Percentiles rank a stretch among this genome's conserved stretches.
Conservation (phyloP, 2,329 filamentous ascomycete genomes). For the Eutypella sp. region DNA sequence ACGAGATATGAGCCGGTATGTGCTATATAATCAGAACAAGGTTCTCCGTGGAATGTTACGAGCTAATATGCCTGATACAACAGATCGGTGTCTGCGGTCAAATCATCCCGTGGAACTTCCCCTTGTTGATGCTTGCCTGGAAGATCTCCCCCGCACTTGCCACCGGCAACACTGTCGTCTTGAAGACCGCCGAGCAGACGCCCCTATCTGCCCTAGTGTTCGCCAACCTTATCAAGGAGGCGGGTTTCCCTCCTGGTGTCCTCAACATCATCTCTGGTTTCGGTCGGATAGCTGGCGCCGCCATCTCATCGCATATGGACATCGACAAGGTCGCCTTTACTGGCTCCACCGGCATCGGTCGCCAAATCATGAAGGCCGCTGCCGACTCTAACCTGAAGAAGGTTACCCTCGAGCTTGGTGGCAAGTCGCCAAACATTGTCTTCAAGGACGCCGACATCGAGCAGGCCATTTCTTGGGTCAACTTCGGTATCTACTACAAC, state of each 20-base stretch:
- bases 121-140: conserved; percentile 75
- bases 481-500: conserved; percentile 64
- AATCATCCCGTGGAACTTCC: conserved; percentile 89
- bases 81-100: conserved; percentile 58
- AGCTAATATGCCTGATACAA: conserved; percentile 4
- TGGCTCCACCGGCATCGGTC: conserved; percentile 68
- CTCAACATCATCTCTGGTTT: conserved; percentile 74
- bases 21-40: conserved; percentile 5
- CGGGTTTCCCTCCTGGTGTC: conserved; percentile 73
- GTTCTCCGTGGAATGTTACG: neutral
- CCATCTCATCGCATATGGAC: conserved; percentile 71
- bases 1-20: conserved; percentile 69
- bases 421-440: conserved; percentile 78
- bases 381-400: conserved; percentile 76
- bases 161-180: conserved; percentile 65
- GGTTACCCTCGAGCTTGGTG: conserved; percentile 73
- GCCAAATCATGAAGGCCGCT: conserved; percentile 75
- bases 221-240: conserved; percentile 63
- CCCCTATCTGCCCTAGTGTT: conserved; percentile 65
- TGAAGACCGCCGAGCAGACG: conserved; percentile 75
- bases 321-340: conserved; percentile 83
- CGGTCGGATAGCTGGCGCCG: conserved; percentile 73
- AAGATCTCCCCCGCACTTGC: conserved; percentile 74
- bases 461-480: conserved; percentile 73
- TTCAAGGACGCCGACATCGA: conserved; percentile 75